phyloP scores from a whole-genome alignment of 805 yeast species.

The Metschnikowia peoriensis region DNA sequence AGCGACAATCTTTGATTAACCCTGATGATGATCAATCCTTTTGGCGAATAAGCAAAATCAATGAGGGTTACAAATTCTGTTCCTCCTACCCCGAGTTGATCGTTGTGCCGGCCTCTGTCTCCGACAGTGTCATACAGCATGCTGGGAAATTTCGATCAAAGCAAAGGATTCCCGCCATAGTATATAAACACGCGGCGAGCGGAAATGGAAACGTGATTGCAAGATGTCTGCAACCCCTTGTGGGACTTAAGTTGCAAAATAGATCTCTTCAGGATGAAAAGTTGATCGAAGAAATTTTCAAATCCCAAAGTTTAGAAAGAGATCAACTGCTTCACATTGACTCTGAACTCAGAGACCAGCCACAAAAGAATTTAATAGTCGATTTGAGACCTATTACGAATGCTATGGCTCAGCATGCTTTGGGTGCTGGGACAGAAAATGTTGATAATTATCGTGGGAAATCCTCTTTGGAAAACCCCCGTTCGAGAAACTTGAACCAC shows the following conservation, averaged over 20 bases:
- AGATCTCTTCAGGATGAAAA: slow-evolving; percentile 91
- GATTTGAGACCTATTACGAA: slow-evolving; percentile 93
- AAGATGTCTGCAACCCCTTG: slow-evolving; percentile 89
- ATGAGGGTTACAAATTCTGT: slow-evolving; percentile 63
- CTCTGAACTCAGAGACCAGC: slow-evolving; percentile 30
- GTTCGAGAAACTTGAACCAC: neutral
- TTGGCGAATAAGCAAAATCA: slow-evolving; percentile 75
- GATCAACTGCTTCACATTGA: slow-evolving; percentile 16
- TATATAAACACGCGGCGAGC: slow-evolving; percentile 61
- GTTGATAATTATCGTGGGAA: slow-evolving; percentile 74
- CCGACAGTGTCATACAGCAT: slow-evolving; percentile 79
- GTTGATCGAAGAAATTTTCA: slow-evolving; percentile 69
- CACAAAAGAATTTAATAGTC: slow-evolving; percentile 62
- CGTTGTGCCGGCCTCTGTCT: slow-evolving; percentile 71
- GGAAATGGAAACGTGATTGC: slow-evolving; percentile 75
- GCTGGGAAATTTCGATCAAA: slow-evolving; percentile 87
- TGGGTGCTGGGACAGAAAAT: slow-evolving; percentile 97
- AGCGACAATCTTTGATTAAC: slow-evolving; percentile 62
- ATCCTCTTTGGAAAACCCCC: slow-evolving; percentile 11
- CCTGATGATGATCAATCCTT: slow-evolving; percentile 17
- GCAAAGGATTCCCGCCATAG: slow-evolving; percentile 75
- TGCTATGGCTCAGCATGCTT: slow-evolving; percentile 93
- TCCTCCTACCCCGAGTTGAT: slow-evolving; percentile 70
- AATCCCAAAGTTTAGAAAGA: slow-evolving; percentile 46
- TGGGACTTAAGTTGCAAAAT: slow-evolving; percentile 77